Percentiles rank a stretch among this genome's conserved stretches.
Evolutionary conservation across 208 protist genomes (phyloP).

Genomic region (Angomonas ambiguus): DNA sequence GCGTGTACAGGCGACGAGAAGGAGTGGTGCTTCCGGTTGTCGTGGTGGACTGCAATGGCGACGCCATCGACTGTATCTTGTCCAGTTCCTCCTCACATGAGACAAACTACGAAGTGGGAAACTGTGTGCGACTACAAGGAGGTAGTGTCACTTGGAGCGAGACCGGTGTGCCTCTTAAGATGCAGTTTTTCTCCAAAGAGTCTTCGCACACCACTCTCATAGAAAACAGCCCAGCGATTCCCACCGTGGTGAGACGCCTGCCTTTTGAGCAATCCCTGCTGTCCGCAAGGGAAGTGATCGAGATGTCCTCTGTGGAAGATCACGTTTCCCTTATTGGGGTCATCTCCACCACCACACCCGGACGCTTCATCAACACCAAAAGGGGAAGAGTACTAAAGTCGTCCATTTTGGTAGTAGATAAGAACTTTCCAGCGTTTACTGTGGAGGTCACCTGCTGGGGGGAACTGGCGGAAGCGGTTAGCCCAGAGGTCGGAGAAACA

Average conservation of each 20-base stretch:
- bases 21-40: constrained; percentile 39
- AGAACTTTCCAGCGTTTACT: not conserved
- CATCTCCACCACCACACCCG: constrained; percentile 23
- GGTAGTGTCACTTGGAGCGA: constrained; percentile 35
- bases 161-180: constrained; percentile 18
- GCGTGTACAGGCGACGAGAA: no score
- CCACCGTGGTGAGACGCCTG: constrained; percentile 8
- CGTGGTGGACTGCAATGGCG: constrained; percentile 49
- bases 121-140: constrained; percentile 21
- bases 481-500: constrained; percentile 26
- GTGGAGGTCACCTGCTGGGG: constrained; percentile 77
- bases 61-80: constrained; percentile 31
- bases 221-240: not conserved
- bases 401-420: constrained; percentile 35
- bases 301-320: constrained; percentile 27
- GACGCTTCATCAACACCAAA: constrained; percentile 41
- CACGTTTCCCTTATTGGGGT: constrained; percentile 42
- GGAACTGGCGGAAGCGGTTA: constrained; percentile 31
- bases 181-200: constrained; percentile 28
- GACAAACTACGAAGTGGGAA: constrained; percentile 25
- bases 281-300: constrained; percentile 15
- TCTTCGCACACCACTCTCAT: not conserved
- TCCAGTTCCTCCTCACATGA: constrained; percentile 10
- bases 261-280: constrained; percentile 21
- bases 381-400: constrained; percentile 49